A percentile compares a stretch with the other conserved stretches of the same genome.
Evolutionary conservation across 2,329 filamentous ascomycete species (phyloP).

Genomic region (Alternaria incomplexa): DNA sequence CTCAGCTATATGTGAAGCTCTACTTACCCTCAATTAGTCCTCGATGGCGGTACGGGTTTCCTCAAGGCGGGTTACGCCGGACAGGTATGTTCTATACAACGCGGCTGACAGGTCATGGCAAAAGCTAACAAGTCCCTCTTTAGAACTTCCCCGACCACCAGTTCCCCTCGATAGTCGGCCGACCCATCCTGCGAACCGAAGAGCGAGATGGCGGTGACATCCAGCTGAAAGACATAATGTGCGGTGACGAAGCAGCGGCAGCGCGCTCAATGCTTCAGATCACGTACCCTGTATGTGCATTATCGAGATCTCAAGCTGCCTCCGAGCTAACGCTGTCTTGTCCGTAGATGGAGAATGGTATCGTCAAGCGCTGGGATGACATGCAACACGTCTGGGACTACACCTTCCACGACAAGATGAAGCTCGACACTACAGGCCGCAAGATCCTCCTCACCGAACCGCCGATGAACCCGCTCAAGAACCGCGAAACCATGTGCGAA

Average conservation of each 20-base stretch:
- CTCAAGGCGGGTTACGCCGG: conserved; percentile 99
- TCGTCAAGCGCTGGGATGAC: conserved; percentile 99
- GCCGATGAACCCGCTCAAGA: conserved; percentile 96
- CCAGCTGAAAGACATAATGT: conserved; percentile 98
- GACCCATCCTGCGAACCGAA: conserved; percentile 95
- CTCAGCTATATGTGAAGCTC: conserved; percentile 7
- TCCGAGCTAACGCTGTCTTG: conserved; percentile 35
- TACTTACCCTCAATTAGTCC: conserved; percentile 67
- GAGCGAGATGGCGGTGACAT: conserved; percentile 76
- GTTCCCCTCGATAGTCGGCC: conserved; percentile 96
- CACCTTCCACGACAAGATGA: conserved; percentile 97
- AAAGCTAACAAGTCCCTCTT: conserved; percentile 10
- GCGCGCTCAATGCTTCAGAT: conserved; percentile 98
- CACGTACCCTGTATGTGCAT: conserved; percentile 77
- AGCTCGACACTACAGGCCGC: conserved; percentile 85
- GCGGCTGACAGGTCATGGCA: background rate
- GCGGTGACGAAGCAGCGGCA: conserved; percentile 94
- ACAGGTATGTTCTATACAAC: conserved; percentile 62
- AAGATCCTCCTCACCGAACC: conserved; percentile 98
- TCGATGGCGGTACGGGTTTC: conserved; percentile 99
- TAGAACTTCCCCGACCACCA: conserved; percentile 99
- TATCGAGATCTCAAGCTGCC: background rate
- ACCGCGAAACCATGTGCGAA: conserved; percentile 97
- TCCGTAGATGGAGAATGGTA: conserved; percentile 93
- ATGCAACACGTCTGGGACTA: conserved; percentile 99